Evolutionary conservation across 108 stramenopile genomes (phyloP), one percentile per base, ranked within the genome.

Genomic region (Pseudonitzschia multiseries): DNA sequence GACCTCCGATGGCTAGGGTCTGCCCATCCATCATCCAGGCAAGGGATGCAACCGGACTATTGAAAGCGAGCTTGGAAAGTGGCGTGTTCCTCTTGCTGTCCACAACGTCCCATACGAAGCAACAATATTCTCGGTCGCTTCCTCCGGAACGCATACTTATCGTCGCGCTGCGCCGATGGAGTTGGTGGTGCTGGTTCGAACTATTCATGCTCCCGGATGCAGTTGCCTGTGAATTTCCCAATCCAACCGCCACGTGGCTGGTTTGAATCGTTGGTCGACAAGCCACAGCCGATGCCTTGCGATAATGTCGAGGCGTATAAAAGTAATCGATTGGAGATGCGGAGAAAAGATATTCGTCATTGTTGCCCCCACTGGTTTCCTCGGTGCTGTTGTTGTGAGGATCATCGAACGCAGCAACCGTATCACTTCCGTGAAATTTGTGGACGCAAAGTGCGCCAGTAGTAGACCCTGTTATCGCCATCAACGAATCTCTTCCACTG

Each of bases 81-180:
- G 83, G 80, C 44, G 27, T 56, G 22, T 70, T 63, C 57, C 78
- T 73, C 33, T 74, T 79, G 17, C 50, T 52, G 5, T 68, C 68
- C 20, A 76, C 69, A 56, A 77, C 65, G 63, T 80, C 83, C 89
- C 89, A 93, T 40, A 93, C 48, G 57, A 91, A 78, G 41, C 85
- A 86, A 57, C 92, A 82, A 75, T 85, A 93, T 44, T 91, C 92
- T n/a, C 85, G 72, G 70, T 89, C 89, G 14, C 84, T 82, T 22
- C 66, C 80, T 53, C 75, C 0, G 65, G 61, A 46, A 27, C 73
- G 68, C 64, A 53, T 65, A 42, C 48, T 48, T 54, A 40, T 66
- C n/a, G 73, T 28, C n/a, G 70, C 80, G 22, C 65, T 76, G 27
- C 68, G 57, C 20, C 65, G 59, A 57, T 62, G 21, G 14, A 59